These are phyloP conservation scores for Melastoma candidum DNA, from an alignment of 441 rosid genomes.

Conservation along the genomic window DNA sequence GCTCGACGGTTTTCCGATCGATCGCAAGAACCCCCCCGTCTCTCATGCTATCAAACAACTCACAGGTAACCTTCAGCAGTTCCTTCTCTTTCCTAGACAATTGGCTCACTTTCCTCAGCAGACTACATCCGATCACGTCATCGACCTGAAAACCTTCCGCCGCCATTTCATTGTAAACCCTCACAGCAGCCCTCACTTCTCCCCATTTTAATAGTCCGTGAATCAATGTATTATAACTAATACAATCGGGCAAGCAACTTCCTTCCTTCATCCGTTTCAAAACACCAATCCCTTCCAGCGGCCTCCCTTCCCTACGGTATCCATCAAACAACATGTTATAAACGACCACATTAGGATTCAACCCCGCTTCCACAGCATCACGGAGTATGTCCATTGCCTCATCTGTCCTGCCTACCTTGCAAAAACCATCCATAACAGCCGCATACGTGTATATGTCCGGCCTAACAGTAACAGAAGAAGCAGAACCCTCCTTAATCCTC, in stretches of 20 bases:
- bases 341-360: constrained; percentile 40
- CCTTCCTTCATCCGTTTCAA: constrained; percentile 41
- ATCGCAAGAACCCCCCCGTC: constrained; percentile 4
- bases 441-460: constrained; percentile 52
- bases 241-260: constrained; percentile 34
- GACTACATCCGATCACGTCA: constrained; percentile 26
- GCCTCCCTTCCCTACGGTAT: constrained; percentile 48
- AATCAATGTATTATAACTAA: constrained; percentile 44
- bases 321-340: constrained; percentile 49
- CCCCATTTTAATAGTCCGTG: constrained; percentile 48
- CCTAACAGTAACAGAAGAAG: neutral
- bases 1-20: constrained; percentile 19
- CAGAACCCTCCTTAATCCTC: constrained; percentile 22
- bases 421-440: constrained; percentile 54
- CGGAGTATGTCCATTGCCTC: constrained; percentile 52
- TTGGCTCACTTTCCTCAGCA: constrained; percentile 38
- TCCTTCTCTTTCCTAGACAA: constrained; percentile 23
- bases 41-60: constrained; percentile 38
- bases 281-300: constrained; percentile 32
- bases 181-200: constrained; percentile 23
- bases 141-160: constrained; percentile 30
- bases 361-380: constrained; percentile 34
- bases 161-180: constrained; percentile 37
- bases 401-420: constrained; percentile 56
- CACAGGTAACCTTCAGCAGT: constrained; percentile 28